Conservation (phyloP, 306 rosid species). For the Begonia fuchsioides region DNA sequence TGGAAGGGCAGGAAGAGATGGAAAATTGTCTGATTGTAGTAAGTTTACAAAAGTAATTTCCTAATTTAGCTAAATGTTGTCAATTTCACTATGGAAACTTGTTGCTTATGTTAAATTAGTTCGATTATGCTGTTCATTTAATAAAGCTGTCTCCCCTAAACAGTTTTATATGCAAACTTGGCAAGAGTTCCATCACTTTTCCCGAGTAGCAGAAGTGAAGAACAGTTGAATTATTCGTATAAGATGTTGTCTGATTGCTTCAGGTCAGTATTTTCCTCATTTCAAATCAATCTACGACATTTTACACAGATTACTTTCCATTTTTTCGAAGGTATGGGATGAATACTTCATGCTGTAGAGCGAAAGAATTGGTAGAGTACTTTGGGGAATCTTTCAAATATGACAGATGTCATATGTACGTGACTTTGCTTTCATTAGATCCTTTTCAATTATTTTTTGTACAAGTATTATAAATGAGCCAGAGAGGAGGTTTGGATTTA, state of each 20-base stretch:
- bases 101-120: too few relatives aligned
- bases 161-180: slow-evolving; percentile 73
- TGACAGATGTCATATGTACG: slow-evolving; percentile 68
- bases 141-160: slow-evolving; percentile 9
- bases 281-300: not conserved
- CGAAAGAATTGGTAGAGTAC: slow-evolving; percentile 68
- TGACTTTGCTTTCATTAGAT: slow-evolving; percentile 7
- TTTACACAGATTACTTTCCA: not conserved
- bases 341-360: slow-evolving; percentile 70
- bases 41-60: too few relatives aligned
- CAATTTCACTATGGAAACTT: too few relatives aligned
- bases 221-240: slow-evolving; percentile 57
- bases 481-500: not conserved
- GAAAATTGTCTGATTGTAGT: too few relatives aligned
- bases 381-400: slow-evolving; percentile 57
- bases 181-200: slow-evolving; percentile 70
- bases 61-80: too few relatives aligned
- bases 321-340: slow-evolving; percentile 59
- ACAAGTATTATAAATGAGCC: not conserved
- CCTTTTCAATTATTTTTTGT: not conserved
- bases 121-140: too few relatives aligned
- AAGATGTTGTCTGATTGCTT: slow-evolving; percentile 81
- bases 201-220: slow-evolving; percentile 66
- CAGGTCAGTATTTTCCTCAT: slow-evolving; percentile 36
- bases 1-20: too few relatives aligned